Evolutionary conservation across 345 rosid species (phyloP), one percentile per base, ranked within the genome.

Genomic region (Lenwebbia sp.): DNA sequence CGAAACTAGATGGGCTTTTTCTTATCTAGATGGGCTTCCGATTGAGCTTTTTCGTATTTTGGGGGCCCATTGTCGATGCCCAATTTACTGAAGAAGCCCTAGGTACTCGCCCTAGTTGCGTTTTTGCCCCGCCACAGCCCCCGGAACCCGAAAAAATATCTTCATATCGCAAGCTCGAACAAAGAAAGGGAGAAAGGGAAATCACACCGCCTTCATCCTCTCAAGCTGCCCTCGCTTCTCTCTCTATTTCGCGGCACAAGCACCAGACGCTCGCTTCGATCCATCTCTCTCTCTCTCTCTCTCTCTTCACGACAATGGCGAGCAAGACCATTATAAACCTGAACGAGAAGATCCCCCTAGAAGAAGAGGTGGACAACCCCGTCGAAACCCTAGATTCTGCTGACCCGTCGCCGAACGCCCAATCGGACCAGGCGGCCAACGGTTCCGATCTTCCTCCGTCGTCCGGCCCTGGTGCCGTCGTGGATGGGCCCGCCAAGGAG

Each of bases 271-370:
- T 54, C 57, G 9, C 57, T 54, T 25, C 81, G 2, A 14, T 83
- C 58, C 22, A 57, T 5, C 26, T 41, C 44, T 62, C 55, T 44
- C 54, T 55, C 33, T 13, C 54, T 12, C 44, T 25, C 50, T 33
- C 33, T 33, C 82, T 53, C 33, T 30, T 23, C 26, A 26, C 50
- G 82, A 47, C 87, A 53, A 93, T 95, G 96, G 92, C 94, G 87
- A 88, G 37, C 82, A 87, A 88, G 56, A 55, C 91, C 25, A 89
- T 56, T 51, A 92, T 88, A 22, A 88, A 90, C 56, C 91, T 90
- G 52, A 83, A 84, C 78, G 85, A 85, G 82, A 76, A 40, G 82
- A 74, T 84, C 50, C 54, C 85, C 50, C 70, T 83, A 1, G 83
- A 86, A 12, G 93, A 82, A 13, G 89, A 86, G 86, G 54, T 21